Evolutionary conservation across 1,284 basidiomycete species (phyloP).

Genomic region (Ganoderma sp.): DNA sequence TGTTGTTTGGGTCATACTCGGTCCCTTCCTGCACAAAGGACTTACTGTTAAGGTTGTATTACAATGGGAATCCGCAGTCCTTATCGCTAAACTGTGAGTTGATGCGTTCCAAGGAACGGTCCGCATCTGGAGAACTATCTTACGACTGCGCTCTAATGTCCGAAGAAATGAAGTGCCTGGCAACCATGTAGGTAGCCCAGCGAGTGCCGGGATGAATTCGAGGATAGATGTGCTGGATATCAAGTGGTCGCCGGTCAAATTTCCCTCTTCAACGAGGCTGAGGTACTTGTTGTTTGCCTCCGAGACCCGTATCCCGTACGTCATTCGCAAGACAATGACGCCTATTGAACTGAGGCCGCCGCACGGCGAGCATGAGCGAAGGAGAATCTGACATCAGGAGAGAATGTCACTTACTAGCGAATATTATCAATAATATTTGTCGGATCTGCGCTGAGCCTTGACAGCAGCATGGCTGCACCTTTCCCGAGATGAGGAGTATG

Average conservation of each 20-base stretch:
- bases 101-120: constrained; percentile 14
- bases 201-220: constrained; percentile 29
- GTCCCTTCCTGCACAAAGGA: background rate
- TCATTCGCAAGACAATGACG: constrained; percentile 19
- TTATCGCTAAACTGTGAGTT: background rate
- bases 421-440: background rate
- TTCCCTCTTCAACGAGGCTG: constrained; percentile 14
- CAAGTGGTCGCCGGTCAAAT: constrained; percentile 10
- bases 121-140: background rate
- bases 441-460: background rate
- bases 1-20: constrained; percentile 9
- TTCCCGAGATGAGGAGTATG: constrained; percentile 15
- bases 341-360: constrained; percentile 12
- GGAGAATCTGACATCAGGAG: background rate
- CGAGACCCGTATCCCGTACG: constrained; percentile 20
- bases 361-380: background rate
- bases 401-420: constrained; percentile 7
- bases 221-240: constrained; percentile 22
- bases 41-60: background rate
- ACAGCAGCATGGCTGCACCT: constrained; percentile 24
- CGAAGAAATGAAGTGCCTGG: constrained; percentile 32
- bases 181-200: constrained; percentile 34
- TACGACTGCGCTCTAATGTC: background rate
- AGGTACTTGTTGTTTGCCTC: constrained; percentile 20
- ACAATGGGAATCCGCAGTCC: too few species aligned